Evolutionary conservation across 1,284 basidiomycete genomes (phyloP).

Genomic region (Vanrija humicola): DNA sequence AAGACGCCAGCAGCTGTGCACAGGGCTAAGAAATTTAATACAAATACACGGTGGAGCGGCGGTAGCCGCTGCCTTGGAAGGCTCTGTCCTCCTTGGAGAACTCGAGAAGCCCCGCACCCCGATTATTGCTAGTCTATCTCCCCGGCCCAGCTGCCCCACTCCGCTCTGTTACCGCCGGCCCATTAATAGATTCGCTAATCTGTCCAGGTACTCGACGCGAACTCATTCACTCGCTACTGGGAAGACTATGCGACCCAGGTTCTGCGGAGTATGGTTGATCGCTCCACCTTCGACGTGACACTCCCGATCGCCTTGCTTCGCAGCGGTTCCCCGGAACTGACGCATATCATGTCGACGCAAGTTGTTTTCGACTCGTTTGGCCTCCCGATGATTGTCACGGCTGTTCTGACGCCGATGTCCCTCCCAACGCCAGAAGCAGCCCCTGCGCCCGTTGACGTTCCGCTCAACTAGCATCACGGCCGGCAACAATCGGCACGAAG

Average conservation of each 20-base stretch:
- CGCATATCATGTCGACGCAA: slow-evolving; percentile 10
- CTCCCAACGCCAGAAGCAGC: too few species aligned
- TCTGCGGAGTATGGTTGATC: slow-evolving; percentile 10
- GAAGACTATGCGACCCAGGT: slow-evolving; percentile 15
- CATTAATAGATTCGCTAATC: not conserved
- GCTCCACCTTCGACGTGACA: slow-evolving; percentile 10
- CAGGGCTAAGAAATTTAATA: too few species aligned
- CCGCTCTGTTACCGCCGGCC: not conserved
- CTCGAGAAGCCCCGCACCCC: too few species aligned
- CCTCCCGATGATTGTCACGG: slow-evolving; percentile 13
- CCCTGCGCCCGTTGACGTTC: too few species aligned
- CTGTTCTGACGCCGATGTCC: slow-evolving; percentile 6
- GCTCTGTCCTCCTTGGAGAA: too few species aligned
- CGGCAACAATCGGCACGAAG: too few species aligned
- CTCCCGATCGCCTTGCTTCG: slow-evolving; percentile 7
- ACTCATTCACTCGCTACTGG: slow-evolving; percentile 17
- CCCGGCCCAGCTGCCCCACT: too few species aligned
- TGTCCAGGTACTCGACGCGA: slow-evolving; percentile 11
- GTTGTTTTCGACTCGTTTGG: slow-evolving; percentile 18
- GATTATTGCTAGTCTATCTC: too few species aligned
- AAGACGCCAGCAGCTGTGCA: too few species aligned
- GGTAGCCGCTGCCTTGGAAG: too few species aligned
- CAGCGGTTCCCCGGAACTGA: not conserved
- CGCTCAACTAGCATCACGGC: too few species aligned
- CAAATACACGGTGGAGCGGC: too few species aligned